Evolutionary conservation across 2,329 filamentous ascomycete genomes (phyloP).

Genomic region (Fusarium duplospermum): DNA sequence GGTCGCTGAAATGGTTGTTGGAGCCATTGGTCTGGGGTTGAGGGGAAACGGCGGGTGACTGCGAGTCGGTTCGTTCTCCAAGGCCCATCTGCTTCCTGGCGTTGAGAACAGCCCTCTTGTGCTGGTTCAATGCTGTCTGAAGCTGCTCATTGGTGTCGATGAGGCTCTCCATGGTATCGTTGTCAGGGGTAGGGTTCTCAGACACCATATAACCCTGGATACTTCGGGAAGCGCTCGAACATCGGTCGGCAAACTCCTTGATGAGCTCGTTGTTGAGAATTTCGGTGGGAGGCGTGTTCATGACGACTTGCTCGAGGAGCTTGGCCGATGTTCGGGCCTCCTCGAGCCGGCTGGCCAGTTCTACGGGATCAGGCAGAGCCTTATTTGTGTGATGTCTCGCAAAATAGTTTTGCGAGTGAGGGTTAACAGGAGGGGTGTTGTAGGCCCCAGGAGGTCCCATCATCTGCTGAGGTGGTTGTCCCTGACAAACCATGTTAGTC

Average conservation of each 20-base stretch:
- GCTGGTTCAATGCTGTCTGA: conserved; percentile 82
- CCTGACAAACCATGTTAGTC: conserved; percentile 35
- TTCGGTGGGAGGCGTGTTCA: conserved; percentile 82
- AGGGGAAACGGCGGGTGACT: conserved; percentile 44
- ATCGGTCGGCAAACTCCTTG: conserved; percentile 90
- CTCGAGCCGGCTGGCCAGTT: conserved; percentile 85
- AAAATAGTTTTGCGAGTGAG: conserved; percentile 68
- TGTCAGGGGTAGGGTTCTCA: conserved; percentile 84
- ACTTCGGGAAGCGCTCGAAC: conserved; percentile 81
- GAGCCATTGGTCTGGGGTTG: conserved; percentile 47
- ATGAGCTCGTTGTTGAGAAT: conserved; percentile 87
- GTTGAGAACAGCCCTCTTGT: conserved; percentile 82
- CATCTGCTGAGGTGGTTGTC: conserved; percentile 31
- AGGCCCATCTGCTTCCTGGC: conserved; percentile 67
- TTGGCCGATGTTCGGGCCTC: conserved; percentile 92
- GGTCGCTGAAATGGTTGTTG: conserved; percentile 33
- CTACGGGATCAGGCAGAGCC: conserved; percentile 74
- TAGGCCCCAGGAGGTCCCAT: conserved; percentile 16
- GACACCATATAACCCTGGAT: conserved; percentile 88
- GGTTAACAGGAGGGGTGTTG: conserved; percentile 39
- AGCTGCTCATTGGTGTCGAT: conserved; percentile 96
- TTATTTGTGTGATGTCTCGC: conserved; percentile 61
- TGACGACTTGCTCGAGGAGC: conserved; percentile 90
- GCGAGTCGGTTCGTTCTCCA: conserved; percentile 44
- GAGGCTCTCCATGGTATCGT: conserved; percentile 91